Evolutionary conservation across 192 early-diverging fungal species (phyloP), one percentile per base, ranked within the genome.

Genomic region (Coemansia sp.): DNA sequence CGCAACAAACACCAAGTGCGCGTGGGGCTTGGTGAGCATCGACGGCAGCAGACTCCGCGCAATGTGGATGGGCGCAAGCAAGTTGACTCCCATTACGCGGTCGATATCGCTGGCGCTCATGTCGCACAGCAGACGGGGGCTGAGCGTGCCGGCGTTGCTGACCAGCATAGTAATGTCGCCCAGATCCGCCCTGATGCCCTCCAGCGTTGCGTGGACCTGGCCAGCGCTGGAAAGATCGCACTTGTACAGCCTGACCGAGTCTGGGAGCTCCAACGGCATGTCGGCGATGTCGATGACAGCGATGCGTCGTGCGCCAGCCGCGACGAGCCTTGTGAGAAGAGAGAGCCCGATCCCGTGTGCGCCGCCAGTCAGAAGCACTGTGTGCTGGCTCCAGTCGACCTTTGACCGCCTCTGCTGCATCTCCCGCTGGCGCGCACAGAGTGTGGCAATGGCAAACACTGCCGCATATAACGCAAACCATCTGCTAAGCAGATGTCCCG

Each of bases 61-160:
- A 9, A 90, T 77, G 64, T 84, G 89, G 44, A 92, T 87, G 6
- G 90, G 88, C 30, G 89, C 88, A 43, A 93, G 69, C 10, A 90
- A 70, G 57, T 96, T 96, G 60, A 91, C 87, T 33, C 86, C 63
- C 36, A 92, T 77, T 6, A 89, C 87, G 16, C 77, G 69, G 52
- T 85, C 73, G 44, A 93, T 85, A 7, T 92, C 88, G 3, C 75
- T 74, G 15, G 70, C 66, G 2, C 84, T 87, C 65, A 85, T 66
- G 44, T 94, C 92, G 23, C 83, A 39, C 38, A 92, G 71, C 10
- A 79, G 65, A 55, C 77, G 85, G 8, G 88, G 88, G 46, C 68
- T 76, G 33, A 93, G 78, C 24, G 91, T 89, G 12, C 90, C 94
- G 8, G 92, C 94, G 77, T 94, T 94, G 74, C 93, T 94, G 57